Conservation (phyloP, 768 basidiomycete species). For the Candolleomyces eurysporus region DNA sequence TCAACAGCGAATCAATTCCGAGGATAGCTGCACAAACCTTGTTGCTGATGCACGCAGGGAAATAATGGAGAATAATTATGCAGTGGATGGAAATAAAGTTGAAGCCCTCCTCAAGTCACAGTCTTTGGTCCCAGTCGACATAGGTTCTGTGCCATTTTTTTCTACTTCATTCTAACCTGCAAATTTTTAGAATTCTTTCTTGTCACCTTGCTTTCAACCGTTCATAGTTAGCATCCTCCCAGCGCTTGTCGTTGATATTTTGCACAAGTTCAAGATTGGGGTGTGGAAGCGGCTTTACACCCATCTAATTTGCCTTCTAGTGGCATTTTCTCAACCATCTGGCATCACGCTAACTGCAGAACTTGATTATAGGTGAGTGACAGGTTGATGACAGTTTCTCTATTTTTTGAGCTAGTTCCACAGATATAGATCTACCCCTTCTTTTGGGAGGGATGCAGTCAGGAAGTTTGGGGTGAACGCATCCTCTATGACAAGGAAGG, state of each 20-base stretch:
- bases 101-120: not conserved
- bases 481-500: conserved; percentile 22
- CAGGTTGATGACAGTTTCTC: no score
- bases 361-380: conserved; percentile 22
- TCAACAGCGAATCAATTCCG: not conserved
- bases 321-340: conserved; percentile 7
- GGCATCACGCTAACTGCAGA: conserved; percentile 10
- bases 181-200: conserved; percentile 28
- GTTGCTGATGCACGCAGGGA: not conserved
- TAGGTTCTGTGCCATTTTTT: not conserved
- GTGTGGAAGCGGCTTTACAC: conserved; percentile 33
- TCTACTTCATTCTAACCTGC: no score
- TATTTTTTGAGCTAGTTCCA: not conserved
- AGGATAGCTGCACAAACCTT: not conserved
- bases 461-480: conserved; percentile 22
- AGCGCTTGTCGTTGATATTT: conserved; percentile 28
- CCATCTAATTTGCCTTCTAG: conserved; percentile 32
- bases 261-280: conserved; percentile 39
- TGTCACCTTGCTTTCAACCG: conserved; percentile 2
- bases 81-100: not conserved
- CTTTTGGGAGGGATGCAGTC: conserved; percentile 15
- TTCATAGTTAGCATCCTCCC: conserved; percentile 16
- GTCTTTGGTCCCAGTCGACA: not conserved
- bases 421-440: conserved; percentile 9
- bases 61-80: not conserved